phyloP scores from a whole-genome alignment of 1,284 basidiomycete genomes.

The Mycosarcoma mackinlayi region DNA sequence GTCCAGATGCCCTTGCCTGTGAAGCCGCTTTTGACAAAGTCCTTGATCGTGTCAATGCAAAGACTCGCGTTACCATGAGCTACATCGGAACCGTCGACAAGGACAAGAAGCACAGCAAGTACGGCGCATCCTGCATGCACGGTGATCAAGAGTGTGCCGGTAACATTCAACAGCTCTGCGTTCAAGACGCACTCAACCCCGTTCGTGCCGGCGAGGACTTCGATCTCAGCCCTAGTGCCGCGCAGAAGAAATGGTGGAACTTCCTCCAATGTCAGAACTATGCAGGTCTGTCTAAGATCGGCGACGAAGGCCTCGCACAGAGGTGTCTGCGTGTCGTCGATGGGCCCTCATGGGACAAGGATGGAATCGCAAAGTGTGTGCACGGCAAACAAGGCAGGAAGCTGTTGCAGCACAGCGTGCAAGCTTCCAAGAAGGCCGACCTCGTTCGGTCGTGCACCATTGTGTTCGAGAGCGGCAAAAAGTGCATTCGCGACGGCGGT shows the following conservation, averaged over 20 bases:
- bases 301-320: conserved; percentile 42
- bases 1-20: conserved; percentile 55
- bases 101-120: conserved; percentile 15
- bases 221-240: conserved; percentile 55
- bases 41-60: conserved; percentile 50
- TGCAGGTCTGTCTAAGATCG: conserved; percentile 46
- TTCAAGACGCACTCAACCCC: conserved; percentile 51
- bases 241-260: conserved; percentile 57
- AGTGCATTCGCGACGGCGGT: conserved; percentile 52
- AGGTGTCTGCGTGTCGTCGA: conserved; percentile 49
- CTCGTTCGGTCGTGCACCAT: conserved; percentile 51
- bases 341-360: conserved; percentile 49
- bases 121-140: conserved; percentile 51
- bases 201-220: conserved; percentile 48
- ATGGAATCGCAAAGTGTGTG: conserved; percentile 52
- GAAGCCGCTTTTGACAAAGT: conserved; percentile 54
- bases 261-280: conserved; percentile 56
- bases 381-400: conserved; percentile 44
- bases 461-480: conserved; percentile 47
- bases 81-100: conserved; percentile 47
- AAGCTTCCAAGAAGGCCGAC: conserved; percentile 24
- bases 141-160: conserved; percentile 54
- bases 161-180: conserved; percentile 60
- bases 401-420: conserved; percentile 44
- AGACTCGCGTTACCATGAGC: conserved; percentile 43